Base-by-base conservation (phyloP, 208 protist genomes). In the Porcisia deanei region DNA sequence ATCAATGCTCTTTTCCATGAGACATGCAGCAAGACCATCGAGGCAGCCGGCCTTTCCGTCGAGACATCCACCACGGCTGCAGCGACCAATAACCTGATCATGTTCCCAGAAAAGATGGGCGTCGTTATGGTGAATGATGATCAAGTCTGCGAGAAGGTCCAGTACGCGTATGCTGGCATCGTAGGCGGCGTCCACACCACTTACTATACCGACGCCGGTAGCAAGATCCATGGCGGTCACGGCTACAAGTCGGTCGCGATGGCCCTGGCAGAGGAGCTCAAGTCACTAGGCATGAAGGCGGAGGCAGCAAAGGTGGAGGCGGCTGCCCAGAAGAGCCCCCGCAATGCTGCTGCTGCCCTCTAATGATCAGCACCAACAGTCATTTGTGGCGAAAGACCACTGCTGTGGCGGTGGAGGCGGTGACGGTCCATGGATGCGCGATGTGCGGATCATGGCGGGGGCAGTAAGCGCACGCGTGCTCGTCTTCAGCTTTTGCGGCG, bases 71-170 rank as follows among this genome's bases (percentile, higher is more conserved):
- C 72, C 60, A 95, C 92, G 20, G 82, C 88, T 1, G 69, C 74
- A n/a, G 89, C 82, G 2, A 72, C 86, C 16, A 97, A 95, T 82
- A 79, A 86, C 49, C 84, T 97, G 30, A 63, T 95, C 45, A 75
- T 94, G 78, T 87, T 92, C 63, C 90, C 92, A 6, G 92, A 97
- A 80, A 85, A 76, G 58, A 73, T 85, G 67, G 68, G 76, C 47
- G 92, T 97, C 1, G 86, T 95, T 22, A 77, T 95, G 41, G 75
- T 89, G 52, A 93, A 91, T 73, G 92, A 97, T 75, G 88, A 92
- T 25, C 81, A 88, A 34, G 54, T 85, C 22, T 83, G 85, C 47
- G 89, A 92, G 82, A 86, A 93, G 61, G 82, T 97, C 20, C 83
- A 91, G 78, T 76, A 86, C 60, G 90, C 91, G 55, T 94, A 86